Percentiles rank a stretch among this genome's conserved stretches.
Evolutionary conservation across 495 filamentous ascomycete genomes (phyloP).

Genomic region (Aspergillus sclerotioniger): DNA sequence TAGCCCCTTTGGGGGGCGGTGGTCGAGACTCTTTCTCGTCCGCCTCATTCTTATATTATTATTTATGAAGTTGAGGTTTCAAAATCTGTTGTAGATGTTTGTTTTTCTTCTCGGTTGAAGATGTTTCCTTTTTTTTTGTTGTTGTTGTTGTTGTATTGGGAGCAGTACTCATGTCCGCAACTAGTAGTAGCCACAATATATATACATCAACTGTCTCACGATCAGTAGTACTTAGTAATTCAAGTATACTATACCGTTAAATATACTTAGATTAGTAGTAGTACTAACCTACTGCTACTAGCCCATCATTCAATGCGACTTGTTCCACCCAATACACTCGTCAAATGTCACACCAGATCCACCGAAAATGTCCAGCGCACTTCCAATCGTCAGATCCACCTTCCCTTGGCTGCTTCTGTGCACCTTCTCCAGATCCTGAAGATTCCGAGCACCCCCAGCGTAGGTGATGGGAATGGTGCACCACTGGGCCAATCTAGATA

Average conservation of each 20-base stretch:
- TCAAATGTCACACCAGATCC: constrained; percentile 80
- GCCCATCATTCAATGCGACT: constrained; percentile 34
- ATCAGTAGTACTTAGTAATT: too few species aligned
- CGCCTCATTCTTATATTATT: background rate
- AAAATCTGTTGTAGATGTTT: background rate
- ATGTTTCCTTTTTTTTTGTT: background rate
- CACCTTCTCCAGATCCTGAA: constrained; percentile 78
- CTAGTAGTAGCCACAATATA: background rate
- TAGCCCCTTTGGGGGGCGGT: background rate
- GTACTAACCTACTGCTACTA: too few species aligned
- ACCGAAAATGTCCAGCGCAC: constrained; percentile 93
- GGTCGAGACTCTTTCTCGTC: background rate
- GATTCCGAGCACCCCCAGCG: constrained; percentile 81
- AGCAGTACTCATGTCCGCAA: background rate
- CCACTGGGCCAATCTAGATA: constrained; percentile 74
- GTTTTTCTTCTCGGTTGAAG: background rate
- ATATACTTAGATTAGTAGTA: too few species aligned
- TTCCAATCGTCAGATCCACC: constrained; percentile 94
- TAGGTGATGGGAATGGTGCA: constrained; percentile 92
- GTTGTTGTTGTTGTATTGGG: background rate
- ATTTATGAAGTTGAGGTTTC: too few species aligned
- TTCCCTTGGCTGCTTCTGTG: constrained; percentile 71
- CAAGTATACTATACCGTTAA: background rate
- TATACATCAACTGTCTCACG: background rate
- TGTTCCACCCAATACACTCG: constrained; percentile 88